Base-by-base conservation (phyloP, 768 basidiomycete species). In the Boletus coccyginus region DNA sequence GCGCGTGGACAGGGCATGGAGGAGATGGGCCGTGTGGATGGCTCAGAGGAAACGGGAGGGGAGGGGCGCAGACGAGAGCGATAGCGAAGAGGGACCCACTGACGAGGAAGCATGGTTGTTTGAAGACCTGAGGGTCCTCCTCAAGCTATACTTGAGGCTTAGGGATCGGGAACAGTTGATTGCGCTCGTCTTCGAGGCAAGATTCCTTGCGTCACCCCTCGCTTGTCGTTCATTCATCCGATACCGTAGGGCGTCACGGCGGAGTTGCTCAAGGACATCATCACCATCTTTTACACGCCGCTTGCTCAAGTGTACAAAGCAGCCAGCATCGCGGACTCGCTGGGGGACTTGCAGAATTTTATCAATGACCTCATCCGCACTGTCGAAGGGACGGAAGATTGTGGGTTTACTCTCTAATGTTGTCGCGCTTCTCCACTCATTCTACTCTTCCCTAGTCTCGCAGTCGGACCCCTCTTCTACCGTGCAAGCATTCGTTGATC, bases 281-380 rank as follows among this genome's bases (percentile, higher is more conserved):
- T 99, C 64, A 98, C 97, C 19, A 98, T 99, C 56, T 99, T 99
- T 73, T 99, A 99, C 71, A 76, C 94, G 1, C 97, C 97, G 3
- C 77, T 99, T 27, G 97, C 97, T 3, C 92, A 96, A 67, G 97
- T 98, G 2, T 99, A 98, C 75, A 86, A 91, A 64, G 97, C 97
- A 11, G 97, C 97, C 7, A 97, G 90, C 68, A 98, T 99, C 52
- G 89, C 91, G 12, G 96, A 98, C 69, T 98, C 95, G 2, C 68
- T 99, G 0, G 78, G 84, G 32, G 97, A 98, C 69, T 65, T 98
- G 47, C 97, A 98, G 73, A 92, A 80, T 63, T 99, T 99, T 66
- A 81, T 98, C 64, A 95, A 89, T 60, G 97, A 99, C 69, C 81
- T 99, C 54, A 96, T 98, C 66, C 85, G 78, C 70, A 98, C 97